Conservation (phyloP, 2,329 filamentous ascomycete genomes). For the Raffaelea deltoideospora region DNA sequence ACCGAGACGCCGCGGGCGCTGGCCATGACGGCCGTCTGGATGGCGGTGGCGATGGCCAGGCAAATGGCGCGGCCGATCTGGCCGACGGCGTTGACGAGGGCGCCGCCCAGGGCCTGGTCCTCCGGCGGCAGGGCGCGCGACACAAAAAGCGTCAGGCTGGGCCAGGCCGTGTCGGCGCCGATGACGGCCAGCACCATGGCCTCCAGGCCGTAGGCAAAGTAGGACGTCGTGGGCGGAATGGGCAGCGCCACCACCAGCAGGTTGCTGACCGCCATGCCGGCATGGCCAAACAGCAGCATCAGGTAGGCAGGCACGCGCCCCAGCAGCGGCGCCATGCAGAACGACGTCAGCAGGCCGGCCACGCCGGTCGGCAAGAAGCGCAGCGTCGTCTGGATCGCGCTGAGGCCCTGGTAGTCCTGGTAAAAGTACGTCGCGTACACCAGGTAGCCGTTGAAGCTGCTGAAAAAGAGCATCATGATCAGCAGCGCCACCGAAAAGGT, state of each 20-base stretch:
- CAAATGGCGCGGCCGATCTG: conserved; percentile 52
- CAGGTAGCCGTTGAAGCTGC: conserved; percentile 52
- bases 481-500: conserved; percentile 48
- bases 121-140: conserved; percentile 44
- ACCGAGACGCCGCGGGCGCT: conserved; percentile 26
- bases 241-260: conserved; percentile 53
- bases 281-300: conserved; percentile 41
- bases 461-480: conserved; percentile 53
- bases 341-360: conserved; percentile 39
- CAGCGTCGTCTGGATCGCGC: conserved; percentile 49
- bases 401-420: conserved; percentile 49
- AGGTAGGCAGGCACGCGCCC: conserved; percentile 41
- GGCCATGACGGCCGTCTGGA: conserved; percentile 48
- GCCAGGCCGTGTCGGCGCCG: conserved; percentile 53
- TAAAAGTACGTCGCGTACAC: conserved; percentile 57
- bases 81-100: conserved; percentile 50
- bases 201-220: conserved; percentile 52
- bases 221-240: conserved; percentile 35
- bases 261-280: conserved; percentile 29
- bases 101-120: conserved; percentile 54
- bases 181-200: conserved; percentile 52
- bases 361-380: conserved; percentile 54
- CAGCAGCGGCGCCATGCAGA: conserved; percentile 40
- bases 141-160: conserved; percentile 49
- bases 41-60: conserved; percentile 47